Evolutionary conservation across 129 eudicot species (phyloP).

Genomic region (Gnaphalium uliginosum): DNA sequence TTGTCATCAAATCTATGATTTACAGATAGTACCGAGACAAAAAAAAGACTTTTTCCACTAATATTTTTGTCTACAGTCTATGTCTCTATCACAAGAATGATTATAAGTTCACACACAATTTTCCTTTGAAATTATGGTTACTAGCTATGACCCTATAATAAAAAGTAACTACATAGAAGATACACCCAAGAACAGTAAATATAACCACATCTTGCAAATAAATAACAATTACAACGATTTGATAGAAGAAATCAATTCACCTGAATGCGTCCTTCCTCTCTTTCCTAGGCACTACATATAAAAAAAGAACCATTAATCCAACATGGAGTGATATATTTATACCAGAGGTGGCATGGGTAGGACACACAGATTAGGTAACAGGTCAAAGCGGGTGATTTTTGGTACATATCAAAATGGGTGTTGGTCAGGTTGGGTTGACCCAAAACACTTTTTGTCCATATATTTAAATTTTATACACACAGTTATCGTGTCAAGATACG

Average conservation of each 20-base stretch:
- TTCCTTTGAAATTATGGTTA: background rate
- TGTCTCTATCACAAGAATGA: background rate
- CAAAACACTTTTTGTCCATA: background rate
- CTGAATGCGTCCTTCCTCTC: constrained; percentile 57
- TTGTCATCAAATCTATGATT: too few species aligned
- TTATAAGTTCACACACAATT: background rate
- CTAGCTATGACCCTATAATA: background rate
- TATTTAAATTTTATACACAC: background rate
- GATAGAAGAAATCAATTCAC: constrained; percentile 32
- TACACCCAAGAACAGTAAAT: background rate
- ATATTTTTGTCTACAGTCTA: background rate
- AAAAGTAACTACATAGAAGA: background rate
- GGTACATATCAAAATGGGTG: background rate
- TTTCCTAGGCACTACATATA: constrained; percentile 73
- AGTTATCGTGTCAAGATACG: background rate
- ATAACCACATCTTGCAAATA: constrained; percentile 3
- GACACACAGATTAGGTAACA: background rate
- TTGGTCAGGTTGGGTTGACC: background rate
- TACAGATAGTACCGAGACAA: too few species aligned
- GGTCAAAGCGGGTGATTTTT: background rate
- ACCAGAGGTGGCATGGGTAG: background rate
- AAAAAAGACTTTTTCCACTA: too few species aligned
- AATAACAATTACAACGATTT: constrained; percentile 8
- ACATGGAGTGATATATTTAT: background rate
- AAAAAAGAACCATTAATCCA: constrained; percentile 19